A percentile compares a stretch with the other conserved stretches of the same genome.
phyloP scores from a whole-genome alignment of 2,329 filamentous ascomycete genomes.

The Pyrenophora teres region DNA sequence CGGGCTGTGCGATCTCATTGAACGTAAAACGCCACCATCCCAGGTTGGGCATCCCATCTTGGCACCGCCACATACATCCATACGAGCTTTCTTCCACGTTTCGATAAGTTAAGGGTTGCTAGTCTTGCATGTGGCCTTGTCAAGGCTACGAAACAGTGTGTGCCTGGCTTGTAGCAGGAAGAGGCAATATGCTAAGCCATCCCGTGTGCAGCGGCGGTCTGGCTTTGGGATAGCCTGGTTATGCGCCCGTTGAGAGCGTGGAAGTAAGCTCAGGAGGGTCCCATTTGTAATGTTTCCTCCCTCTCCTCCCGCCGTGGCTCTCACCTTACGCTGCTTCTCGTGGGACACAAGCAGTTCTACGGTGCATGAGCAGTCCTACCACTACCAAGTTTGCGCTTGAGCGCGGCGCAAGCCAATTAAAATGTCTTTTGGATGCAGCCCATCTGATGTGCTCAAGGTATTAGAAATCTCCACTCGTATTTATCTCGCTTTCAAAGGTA shows the following conservation, averaged over 20 bases:
- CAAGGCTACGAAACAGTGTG: conserved; percentile 11
- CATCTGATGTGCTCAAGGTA: conserved; percentile 38
- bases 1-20: conserved; percentile 26
- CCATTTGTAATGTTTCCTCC: conserved; percentile 12
- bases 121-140: conserved; percentile 9
- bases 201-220: conserved; percentile 13
- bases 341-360: conserved; percentile 6
- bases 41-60: conserved; percentile 9
- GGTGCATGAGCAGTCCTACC: conserved; percentile 30
- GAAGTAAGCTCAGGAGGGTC: conserved; percentile 14
- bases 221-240: conserved; percentile 17
- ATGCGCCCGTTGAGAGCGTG: conserved; percentile 2
- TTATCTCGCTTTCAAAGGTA: conserved; percentile 43
- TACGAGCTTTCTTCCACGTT: conserved; percentile 8
- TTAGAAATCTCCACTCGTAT: conserved; percentile 39
- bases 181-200: conserved; percentile 24
- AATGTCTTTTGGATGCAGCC: conserved; percentile 42
- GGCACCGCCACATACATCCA: conserved; percentile 20
- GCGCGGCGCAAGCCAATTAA: conserved; percentile 28
- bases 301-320: conserved; percentile 16
- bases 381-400: conserved; percentile 28
- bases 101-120: conserved; percentile 5
- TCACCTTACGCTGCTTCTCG: conserved; percentile 21
- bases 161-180: conserved; percentile 12
- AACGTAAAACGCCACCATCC: conserved; percentile 10